Percentiles rank a stretch among this genome's conserved stretches.
Conservation (phyloP, 2,329 filamentous ascomycete genomes). For the Epichloe aotearoae region DNA sequence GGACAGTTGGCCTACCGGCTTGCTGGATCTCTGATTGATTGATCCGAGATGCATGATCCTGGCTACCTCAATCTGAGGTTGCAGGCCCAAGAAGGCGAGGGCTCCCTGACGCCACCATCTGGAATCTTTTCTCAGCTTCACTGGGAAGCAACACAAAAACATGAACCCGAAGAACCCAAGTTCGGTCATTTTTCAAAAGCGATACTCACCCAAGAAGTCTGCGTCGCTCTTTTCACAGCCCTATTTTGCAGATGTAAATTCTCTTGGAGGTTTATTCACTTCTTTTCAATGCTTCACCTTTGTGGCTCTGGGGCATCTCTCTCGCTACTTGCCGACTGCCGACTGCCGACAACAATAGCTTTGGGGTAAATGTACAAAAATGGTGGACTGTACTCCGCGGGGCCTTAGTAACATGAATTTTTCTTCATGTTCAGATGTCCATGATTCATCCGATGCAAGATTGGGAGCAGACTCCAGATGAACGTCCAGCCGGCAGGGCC, state of each 20-base stretch:
- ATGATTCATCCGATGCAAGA: neutral
- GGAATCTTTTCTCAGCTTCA: neutral
- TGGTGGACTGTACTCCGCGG: no score
- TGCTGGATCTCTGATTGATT: constrained; percentile 3
- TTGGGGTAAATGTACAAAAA: no score
- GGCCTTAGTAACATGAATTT: no score
- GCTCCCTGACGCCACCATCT: constrained; percentile 3
- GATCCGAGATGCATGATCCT: constrained; percentile 3
- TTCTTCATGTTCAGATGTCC: neutral
- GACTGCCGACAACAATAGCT: no score
- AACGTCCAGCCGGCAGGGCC: neutral
- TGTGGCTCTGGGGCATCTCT: no score
- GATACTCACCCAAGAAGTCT: neutral
- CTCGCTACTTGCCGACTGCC: no score
- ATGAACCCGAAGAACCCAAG: no score
- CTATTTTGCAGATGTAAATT: neutral
- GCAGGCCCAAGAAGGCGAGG: neutral
- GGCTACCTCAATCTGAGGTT: neutral
- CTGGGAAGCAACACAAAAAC: neutral
- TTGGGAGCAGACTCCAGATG: neutral
- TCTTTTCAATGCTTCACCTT: neutral
- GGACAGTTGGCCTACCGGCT: neutral
- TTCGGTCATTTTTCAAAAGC: neutral
- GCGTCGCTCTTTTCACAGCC: neutral
- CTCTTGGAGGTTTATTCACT: neutral